These are phyloP conservation scores for Helotiales sp. DNA, from an alignment of 2,329 filamentous ascomycete species.

Conservation along the genomic window DNA sequence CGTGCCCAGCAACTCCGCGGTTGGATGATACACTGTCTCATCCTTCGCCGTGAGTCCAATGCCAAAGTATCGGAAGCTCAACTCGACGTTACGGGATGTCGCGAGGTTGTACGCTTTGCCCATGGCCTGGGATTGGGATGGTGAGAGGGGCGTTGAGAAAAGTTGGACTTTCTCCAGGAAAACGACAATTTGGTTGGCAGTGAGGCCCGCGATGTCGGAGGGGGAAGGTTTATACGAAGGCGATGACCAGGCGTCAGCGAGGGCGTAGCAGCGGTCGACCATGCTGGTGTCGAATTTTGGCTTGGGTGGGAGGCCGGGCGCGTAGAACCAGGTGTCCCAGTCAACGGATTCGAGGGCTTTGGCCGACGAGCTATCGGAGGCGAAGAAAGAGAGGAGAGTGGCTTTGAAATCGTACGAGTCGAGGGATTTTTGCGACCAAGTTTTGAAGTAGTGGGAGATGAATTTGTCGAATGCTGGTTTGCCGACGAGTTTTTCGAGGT, in stretches of 20 bases:
- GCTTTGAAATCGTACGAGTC: conserved; percentile 95
- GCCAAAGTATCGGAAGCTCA: conserved; percentile 79
- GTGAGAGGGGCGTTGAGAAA: conserved; percentile 66
- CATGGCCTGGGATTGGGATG: conserved; percentile 71
- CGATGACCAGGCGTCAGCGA: conserved; percentile 81
- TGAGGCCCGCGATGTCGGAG: conserved; percentile 74
- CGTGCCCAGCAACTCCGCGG: conserved; percentile 75
- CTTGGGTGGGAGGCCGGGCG: conserved; percentile 87
- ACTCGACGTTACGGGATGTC: conserved; percentile 82
- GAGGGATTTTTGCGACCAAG: conserved; percentile 82
- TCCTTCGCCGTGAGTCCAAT: conserved; percentile 80
- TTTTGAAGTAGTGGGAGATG: conserved; percentile 92
- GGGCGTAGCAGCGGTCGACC: conserved; percentile 81
- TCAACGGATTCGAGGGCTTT: conserved; percentile 75
- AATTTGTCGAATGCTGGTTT: conserved; percentile 92
- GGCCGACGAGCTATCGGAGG: conserved; percentile 63
- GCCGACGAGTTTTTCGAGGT: conserved; percentile 84
- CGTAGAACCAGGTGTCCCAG: conserved; percentile 90
- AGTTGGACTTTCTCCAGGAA: conserved; percentile 82
- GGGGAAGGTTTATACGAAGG: conserved; percentile 66
- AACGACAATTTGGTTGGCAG: conserved; percentile 87
- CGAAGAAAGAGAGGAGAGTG: conserved; percentile 86
- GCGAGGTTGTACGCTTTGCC: conserved; percentile 76
- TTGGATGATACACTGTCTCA: conserved; percentile 68
- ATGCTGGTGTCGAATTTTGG: conserved; percentile 88